Percentiles rank a stretch among this genome's conserved stretches.
Evolutionary conservation across 176 grass and related monocot genomes (phyloP).

Genomic region (Aegilops tauschii): DNA sequence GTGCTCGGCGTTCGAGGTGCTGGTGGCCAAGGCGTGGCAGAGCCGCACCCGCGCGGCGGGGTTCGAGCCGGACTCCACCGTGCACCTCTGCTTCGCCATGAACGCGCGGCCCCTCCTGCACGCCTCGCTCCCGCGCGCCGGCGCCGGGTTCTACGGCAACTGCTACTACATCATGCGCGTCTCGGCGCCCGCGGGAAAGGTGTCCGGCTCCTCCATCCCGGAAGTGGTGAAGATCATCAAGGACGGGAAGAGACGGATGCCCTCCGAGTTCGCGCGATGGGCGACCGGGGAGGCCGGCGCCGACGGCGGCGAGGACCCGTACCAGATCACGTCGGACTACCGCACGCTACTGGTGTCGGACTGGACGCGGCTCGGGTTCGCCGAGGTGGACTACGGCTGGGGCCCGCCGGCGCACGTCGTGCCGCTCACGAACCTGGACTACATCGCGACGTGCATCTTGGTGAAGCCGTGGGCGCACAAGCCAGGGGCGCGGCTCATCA

Average conservation of each 20-base stretch:
- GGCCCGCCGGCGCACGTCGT: constrained; percentile 78
- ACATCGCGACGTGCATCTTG: constrained; percentile 88
- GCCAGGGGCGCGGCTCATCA: constrained; percentile 69
- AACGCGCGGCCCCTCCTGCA: constrained; percentile 67
- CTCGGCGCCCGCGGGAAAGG: constrained; percentile 41
- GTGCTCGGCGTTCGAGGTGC: constrained; percentile 85
- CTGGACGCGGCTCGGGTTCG: constrained; percentile 83
- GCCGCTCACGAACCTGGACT: constrained; percentile 84
- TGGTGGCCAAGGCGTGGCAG: constrained; percentile 82
- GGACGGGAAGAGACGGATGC: constrained; percentile 69
- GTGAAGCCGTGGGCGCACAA: constrained; percentile 71
- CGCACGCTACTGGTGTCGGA: constrained; percentile 75
- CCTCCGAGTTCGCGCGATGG: constrained; percentile 60
- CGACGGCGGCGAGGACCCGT: constrained; percentile 47
- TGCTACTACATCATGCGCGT: constrained; percentile 92
- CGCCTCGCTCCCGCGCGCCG: constrained; percentile 28
- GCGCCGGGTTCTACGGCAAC: constrained; percentile 75
- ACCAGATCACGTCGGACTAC: constrained; percentile 86
- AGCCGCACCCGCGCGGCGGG: constrained; percentile 58
- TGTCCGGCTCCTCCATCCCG: constrained; percentile 33
- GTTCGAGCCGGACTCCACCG: constrained; percentile 40
- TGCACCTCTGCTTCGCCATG: constrained; percentile 81
- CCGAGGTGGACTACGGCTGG: constrained; percentile 93
- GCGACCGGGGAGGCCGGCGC: constrained; percentile 29
- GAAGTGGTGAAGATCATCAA: constrained; percentile 69